phyloP scores from a whole-genome alignment of 768 basidiomycete genomes.

The Crassisporium funariophilum region DNA sequence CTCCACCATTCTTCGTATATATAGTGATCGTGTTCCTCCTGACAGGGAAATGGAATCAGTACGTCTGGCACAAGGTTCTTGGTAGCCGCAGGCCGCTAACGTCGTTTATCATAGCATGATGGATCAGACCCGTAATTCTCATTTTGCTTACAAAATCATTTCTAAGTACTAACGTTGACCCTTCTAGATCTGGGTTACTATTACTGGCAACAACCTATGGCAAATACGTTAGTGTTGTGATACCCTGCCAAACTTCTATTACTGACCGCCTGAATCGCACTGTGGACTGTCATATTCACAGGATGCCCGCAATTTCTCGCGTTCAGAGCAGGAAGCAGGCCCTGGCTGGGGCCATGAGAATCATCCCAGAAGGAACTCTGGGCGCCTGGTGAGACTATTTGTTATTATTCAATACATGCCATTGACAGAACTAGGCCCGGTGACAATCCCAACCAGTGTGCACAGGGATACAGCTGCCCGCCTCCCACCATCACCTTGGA shows the following conservation, averaged over 20 bases:
- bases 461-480: constrained; percentile 47
- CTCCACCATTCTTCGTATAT: neutral
- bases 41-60: constrained; percentile 72
- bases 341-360: constrained; percentile 63
- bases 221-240: constrained; percentile 52
- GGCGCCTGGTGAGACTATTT: constrained; percentile 53
- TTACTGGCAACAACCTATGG: constrained; percentile 76
- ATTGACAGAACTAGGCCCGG: constrained; percentile 51
- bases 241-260: too few relatives aligned
- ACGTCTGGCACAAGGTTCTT: constrained; percentile 19
- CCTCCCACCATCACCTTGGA: constrained; percentile 55
- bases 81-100: constrained; percentile 1
- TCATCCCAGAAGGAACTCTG: constrained; percentile 58
- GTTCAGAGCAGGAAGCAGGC: constrained; percentile 59
- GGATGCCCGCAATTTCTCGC: constrained; percentile 53
- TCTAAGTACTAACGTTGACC: neutral
- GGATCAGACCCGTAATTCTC: constrained; percentile 60
- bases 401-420: neutral
- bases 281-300: constrained; percentile 18
- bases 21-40: neutral
- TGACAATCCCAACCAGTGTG: constrained; percentile 64
- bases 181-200: constrained; percentile 54
- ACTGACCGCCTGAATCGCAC: neutral
- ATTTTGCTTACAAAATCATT: neutral
- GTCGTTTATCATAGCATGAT: constrained; percentile 50